phyloP scores from a whole-genome alignment of 2,329 filamentous ascomycete species.

The Rosellinia necatrix region DNA sequence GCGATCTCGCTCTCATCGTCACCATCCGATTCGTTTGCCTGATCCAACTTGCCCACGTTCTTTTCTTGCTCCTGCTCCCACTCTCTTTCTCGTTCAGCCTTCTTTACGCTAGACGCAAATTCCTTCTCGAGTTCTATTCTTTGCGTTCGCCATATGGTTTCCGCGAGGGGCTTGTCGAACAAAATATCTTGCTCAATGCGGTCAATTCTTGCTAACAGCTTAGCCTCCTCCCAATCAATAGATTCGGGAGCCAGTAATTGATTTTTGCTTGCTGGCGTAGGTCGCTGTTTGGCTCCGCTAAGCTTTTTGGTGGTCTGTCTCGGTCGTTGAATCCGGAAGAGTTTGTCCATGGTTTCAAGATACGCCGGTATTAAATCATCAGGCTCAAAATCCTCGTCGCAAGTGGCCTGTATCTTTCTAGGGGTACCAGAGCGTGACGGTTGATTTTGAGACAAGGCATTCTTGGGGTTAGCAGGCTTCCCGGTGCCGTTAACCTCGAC shows the following conservation, averaged over 20 bases:
- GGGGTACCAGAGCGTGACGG: constrained; percentile 39
- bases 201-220: constrained; percentile 73
- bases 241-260: constrained; percentile 11
- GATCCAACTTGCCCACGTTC: constrained; percentile 36
- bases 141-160: constrained; percentile 66
- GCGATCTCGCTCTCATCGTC: constrained; percentile 59
- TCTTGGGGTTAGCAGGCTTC: constrained; percentile 44
- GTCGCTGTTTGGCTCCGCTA: constrained; percentile 37
- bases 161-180: constrained; percentile 70
- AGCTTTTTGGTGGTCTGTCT: constrained; percentile 50
- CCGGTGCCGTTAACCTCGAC: constrained; percentile 41
- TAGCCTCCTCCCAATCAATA: constrained; percentile 59
- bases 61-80: constrained; percentile 40
- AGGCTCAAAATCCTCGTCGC: constrained; percentile 73
- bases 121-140: constrained; percentile 66
- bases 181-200: constrained; percentile 78
- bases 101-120: constrained; percentile 54
- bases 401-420: constrained; percentile 55
- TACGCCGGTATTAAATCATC: constrained; percentile 78
- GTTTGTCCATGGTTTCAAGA: constrained; percentile 71
- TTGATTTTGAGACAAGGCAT: constrained; percentile 37
- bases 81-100: constrained; percentile 41
- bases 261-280: neutral
- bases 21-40: constrained; percentile 44
- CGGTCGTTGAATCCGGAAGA: constrained; percentile 65